phyloP scores from a whole-genome alignment of 225 moss, liverwort and hornwort species.

The Marchantia polymorpha region DNA sequence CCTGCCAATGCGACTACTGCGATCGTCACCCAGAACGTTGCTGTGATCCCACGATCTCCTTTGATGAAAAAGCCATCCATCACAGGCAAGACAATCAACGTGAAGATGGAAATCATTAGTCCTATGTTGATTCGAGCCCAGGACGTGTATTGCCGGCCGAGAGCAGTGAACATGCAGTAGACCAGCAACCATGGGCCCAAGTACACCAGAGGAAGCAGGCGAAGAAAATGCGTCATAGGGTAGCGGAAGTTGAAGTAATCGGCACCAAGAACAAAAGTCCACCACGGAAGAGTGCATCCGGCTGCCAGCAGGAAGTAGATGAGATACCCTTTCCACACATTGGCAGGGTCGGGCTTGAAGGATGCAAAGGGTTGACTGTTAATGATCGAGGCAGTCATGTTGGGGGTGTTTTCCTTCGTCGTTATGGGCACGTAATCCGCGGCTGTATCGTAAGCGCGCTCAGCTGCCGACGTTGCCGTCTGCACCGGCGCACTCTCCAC shows the following conservation, averaged over 20 bases:
- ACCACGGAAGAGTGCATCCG: constrained; percentile 36
- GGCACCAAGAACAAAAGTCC: constrained; percentile 32
- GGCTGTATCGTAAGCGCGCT: background rate
- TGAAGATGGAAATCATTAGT: constrained; percentile 6
- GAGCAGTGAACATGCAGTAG: constrained; percentile 19
- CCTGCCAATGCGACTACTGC: constrained; percentile 32
- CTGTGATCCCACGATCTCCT: constrained; percentile 17
- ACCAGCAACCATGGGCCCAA: constrained; percentile 35
- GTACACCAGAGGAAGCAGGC: constrained; percentile 31
- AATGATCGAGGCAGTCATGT: constrained; percentile 2
- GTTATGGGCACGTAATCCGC: constrained; percentile 10
- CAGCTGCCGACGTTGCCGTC: background rate
- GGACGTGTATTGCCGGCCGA: constrained; percentile 30
- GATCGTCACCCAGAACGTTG: constrained; percentile 39
- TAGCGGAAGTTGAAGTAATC: constrained; percentile 42
- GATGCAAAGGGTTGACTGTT: constrained; percentile 21
- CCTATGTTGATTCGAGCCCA: constrained; percentile 39
- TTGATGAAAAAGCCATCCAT: constrained; percentile 25
- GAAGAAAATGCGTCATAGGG: constrained; percentile 29
- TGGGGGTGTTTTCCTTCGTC: background rate
- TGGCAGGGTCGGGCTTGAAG: constrained; percentile 41
- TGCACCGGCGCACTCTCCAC: background rate
- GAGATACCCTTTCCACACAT: constrained; percentile 35
- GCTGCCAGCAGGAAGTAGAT: constrained; percentile 26
- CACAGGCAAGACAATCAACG: constrained; percentile 17